A percentile compares a stretch with the other conserved stretches of the same genome.
phyloP scores from a whole-genome alignment of 345 rosid genomes.

The Dimocarpus longan region DNA sequence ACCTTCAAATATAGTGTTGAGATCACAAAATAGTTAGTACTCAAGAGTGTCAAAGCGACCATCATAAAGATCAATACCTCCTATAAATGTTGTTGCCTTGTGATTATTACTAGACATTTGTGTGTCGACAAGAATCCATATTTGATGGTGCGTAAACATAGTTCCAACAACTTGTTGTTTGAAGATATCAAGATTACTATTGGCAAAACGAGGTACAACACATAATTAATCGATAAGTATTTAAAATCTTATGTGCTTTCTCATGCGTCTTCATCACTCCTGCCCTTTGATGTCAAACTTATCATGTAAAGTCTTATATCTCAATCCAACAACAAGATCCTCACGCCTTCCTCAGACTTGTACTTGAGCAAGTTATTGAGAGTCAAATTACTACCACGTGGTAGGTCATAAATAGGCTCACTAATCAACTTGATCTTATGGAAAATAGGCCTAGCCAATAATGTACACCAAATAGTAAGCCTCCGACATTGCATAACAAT shows the following conservation, averaged over 20 bases:
- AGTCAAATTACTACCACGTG: slow-evolving; percentile 68
- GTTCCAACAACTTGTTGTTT: slow-evolving; percentile 94
- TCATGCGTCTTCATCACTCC: slow-evolving; percentile 94
- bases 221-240: slow-evolving; percentile 92
- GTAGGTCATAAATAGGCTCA: slow-evolving; percentile 67
- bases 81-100: slow-evolving; percentile 80
- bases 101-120: slow-evolving; percentile 69
- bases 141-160: slow-evolving; percentile 92
- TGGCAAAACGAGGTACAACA: slow-evolving; percentile 78
- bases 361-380: slow-evolving; percentile 90
- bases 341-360: slow-evolving; percentile 89
- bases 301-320: slow-evolving; percentile 84
- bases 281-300: slow-evolving; percentile 56
- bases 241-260: slow-evolving; percentile 96
- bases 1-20: slow-evolving; percentile 65
- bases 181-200: slow-evolving; percentile 73
- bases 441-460: slow-evolving; percentile 87
- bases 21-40: slow-evolving; percentile 70
- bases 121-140: slow-evolving; percentile 84
- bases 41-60: slow-evolving; percentile 97
- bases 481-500: slow-evolving; percentile 77
- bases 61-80: slow-evolving; percentile 91
- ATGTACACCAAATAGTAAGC: slow-evolving; percentile 91
- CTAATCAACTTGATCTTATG: slow-evolving; percentile 76
- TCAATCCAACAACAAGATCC: slow-evolving; percentile 86